A percentile compares a stretch with the other conserved stretches of the same genome.
These are phyloP conservation scores for Chaetoceros tenuissimus DNA, from an alignment of 108 stramenopile genomes.

Conservation along the genomic window DNA sequence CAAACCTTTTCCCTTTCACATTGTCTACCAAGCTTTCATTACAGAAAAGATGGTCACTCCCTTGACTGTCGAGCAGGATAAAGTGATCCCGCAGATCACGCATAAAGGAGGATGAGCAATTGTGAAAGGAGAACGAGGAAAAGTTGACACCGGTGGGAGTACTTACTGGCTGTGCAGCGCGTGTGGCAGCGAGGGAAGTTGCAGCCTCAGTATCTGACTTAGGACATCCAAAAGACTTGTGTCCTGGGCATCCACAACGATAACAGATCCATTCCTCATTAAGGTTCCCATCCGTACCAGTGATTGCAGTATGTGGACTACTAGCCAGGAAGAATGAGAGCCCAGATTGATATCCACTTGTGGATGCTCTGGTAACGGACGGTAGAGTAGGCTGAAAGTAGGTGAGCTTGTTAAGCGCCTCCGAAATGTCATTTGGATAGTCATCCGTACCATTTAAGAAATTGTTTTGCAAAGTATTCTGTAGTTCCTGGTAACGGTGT, in stretches of 20 bases:
- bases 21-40: conserved; percentile 13
- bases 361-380: not conserved
- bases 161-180: not conserved
- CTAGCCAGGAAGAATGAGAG: not conserved
- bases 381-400: conserved; percentile 5
- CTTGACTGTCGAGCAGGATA: conserved; percentile 33
- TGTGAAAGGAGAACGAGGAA: no score
- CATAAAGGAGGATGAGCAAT: not conserved
- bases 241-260: not conserved
- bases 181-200: not conserved
- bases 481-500: conserved; percentile 8
- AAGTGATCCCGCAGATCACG: not conserved
- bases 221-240: not conserved
- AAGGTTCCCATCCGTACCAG: not conserved
- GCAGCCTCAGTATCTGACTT: not conserved
- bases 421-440: conserved; percentile 18
- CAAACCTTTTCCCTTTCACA: conserved; percentile 2
- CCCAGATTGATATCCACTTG: not conserved
- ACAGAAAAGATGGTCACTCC: conserved; percentile 22
- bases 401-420: conserved; percentile 11
- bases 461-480: conserved; percentile 12
- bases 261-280: not conserved
- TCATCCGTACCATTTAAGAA: conserved; percentile 10
- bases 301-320: not conserved
- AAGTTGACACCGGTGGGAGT: not conserved